These are phyloP conservation scores for Penicillium sclerotiorum DNA, from an alignment of 2,329 filamentous ascomycete genomes.

Conservation along the genomic window DNA sequence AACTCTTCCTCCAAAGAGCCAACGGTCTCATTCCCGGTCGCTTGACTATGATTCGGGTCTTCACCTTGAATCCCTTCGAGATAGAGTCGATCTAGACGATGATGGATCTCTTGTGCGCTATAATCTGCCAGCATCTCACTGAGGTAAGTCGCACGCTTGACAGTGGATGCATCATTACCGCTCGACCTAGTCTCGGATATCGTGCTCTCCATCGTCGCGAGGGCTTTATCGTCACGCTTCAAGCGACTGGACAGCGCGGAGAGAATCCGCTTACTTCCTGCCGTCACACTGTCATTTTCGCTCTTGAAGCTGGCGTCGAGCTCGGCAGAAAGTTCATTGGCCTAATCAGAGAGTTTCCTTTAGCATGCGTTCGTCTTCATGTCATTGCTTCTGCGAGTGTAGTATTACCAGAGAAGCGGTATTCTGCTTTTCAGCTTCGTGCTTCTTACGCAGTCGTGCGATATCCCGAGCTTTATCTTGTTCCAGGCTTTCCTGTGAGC, in stretches of 20 bases:
- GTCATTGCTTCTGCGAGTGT: not conserved
- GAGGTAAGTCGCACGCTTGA: slow-evolving; percentile 33
- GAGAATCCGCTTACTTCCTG: slow-evolving; percentile 38
- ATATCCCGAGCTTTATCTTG: slow-evolving; percentile 30
- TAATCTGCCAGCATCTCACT: slow-evolving; percentile 34
- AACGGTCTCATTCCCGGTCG: slow-evolving; percentile 19
- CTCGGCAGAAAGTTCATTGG: slow-evolving; percentile 37
- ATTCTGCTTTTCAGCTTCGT: slow-evolving; percentile 39
- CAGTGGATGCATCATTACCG: slow-evolving; percentile 31
- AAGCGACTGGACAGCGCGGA: slow-evolving; percentile 35
- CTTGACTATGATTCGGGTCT: not conserved
- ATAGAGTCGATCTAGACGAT: slow-evolving; percentile 44
- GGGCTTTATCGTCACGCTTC: slow-evolving; percentile 40
- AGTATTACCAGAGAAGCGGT: slow-evolving; percentile 34
- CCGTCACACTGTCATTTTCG: slow-evolving; percentile 33
- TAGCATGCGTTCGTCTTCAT: slow-evolving; percentile 9
- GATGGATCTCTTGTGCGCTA: slow-evolving; percentile 41
- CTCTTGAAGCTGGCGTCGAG: slow-evolving; percentile 34
- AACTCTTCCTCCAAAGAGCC: slow-evolving; percentile 39
- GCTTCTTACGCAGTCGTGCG: slow-evolving; percentile 36
- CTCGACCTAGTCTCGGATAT: slow-evolving; percentile 31
- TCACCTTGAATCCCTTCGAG: slow-evolving; percentile 31
- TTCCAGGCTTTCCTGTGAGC: slow-evolving; percentile 24
- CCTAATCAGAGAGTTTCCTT: slow-evolving; percentile 29
- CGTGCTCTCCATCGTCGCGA: slow-evolving; percentile 34